Percentiles rank a stretch among this genome's conserved stretches.
These are phyloP conservation scores for Torulaspora maleeae DNA, from an alignment of 805 yeast genomes.

Conservation along the genomic window DNA sequence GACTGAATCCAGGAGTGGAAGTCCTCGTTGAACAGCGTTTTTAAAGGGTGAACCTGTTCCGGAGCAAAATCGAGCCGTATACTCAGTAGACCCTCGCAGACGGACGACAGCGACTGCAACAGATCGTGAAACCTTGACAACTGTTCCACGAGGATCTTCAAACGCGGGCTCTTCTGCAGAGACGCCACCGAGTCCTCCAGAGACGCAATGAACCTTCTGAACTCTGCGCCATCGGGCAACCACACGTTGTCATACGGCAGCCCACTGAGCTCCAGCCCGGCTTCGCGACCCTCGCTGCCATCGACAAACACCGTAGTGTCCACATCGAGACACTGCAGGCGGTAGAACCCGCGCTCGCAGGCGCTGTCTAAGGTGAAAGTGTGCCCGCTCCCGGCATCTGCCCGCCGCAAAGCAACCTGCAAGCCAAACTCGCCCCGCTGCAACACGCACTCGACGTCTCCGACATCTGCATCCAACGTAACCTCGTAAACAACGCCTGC, in stretches of 20 bases:
- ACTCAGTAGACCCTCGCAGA: neutral
- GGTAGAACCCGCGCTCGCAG: conserved; percentile 4
- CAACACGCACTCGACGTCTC: neutral
- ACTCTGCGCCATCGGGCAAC: conserved; percentile 10
- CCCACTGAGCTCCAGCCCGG: neutral
- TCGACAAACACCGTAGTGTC: neutral
- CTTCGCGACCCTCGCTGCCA: neutral
- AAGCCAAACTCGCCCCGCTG: neutral
- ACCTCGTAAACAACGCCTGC: neutral
- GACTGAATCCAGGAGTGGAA: conserved; percentile 3
- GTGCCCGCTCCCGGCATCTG: neutral
- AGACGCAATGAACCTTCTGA: neutral
- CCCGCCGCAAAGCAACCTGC: neutral
- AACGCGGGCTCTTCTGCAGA: conserved; percentile 4
- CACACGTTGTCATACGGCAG: neutral
- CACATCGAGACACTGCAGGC: conserved; percentile 2
- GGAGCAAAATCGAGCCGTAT: neutral
- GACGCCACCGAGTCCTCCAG: conserved; percentile 3
- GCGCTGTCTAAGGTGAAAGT: neutral
- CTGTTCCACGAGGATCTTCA: conserved; percentile 4
- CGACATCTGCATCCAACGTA: neutral
- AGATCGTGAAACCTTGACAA: conserved; percentile 4
- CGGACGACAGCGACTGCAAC: conserved; percentile 1
- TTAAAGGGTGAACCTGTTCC: conserved; percentile 4
- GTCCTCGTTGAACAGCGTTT: conserved; percentile 5